Evolutionary conservation across 352 stramenopile species (phyloP).

Genomic region (Hyaloperonospora brassicae): DNA sequence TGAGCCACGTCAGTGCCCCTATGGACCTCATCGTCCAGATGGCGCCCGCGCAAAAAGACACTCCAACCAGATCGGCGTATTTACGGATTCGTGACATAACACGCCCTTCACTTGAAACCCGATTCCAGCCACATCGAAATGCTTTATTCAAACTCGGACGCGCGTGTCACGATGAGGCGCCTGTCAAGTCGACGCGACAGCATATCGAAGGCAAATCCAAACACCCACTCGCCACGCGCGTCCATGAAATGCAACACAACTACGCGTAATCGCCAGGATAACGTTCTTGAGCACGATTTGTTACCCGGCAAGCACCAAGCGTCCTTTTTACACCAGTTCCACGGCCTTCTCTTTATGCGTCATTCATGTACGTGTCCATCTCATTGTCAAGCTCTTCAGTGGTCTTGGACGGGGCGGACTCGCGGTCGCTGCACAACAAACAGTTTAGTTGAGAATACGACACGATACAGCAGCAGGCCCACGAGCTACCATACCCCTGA

Average conservation of each 20-base stretch:
- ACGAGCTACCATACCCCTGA: constrained; percentile 11
- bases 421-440: constrained; percentile 22
- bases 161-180: constrained; percentile 15
- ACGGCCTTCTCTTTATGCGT: constrained; percentile 37
- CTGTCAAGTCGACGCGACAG: constrained; percentile 4
- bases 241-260: constrained; percentile 33
- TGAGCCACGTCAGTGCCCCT: too few relatives aligned
- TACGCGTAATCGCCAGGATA: constrained; percentile 18
- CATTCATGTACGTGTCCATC: constrained; percentile 86
- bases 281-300: constrained; percentile 1
- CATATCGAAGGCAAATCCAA: constrained; percentile 13
- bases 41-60: background rate
- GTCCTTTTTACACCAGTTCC: constrained; percentile 12
- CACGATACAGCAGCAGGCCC: constrained; percentile 1
- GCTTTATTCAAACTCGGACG: constrained; percentile 27
- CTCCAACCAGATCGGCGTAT: background rate
- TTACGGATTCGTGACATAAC: background rate
- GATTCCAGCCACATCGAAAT: constrained; percentile 24
- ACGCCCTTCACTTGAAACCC: constrained; percentile 3
- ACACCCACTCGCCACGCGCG: constrained; percentile 13
- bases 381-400: constrained; percentile 70
- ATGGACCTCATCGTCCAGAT: too few relatives aligned
- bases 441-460: constrained; percentile 1
- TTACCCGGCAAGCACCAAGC: constrained; percentile 7
- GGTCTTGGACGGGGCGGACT: constrained; percentile 35